Percentiles rank a stretch among this genome's conserved stretches.
phyloP scores from a whole-genome alignment of 1,284 basidiomycete genomes.

The Pyrrhoderma lamaoense region DNA sequence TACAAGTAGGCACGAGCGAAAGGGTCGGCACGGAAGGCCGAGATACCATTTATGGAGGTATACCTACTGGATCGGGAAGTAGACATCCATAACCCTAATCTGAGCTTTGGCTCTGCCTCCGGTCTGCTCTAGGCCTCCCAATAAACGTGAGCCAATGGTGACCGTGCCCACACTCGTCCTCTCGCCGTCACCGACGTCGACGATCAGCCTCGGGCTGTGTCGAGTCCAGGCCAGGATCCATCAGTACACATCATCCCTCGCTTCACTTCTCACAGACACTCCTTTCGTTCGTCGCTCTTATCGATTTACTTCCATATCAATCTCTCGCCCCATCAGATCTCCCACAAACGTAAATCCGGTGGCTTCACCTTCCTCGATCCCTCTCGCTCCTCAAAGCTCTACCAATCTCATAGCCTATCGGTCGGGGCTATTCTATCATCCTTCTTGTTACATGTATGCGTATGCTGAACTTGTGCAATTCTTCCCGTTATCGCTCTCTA shows the following conservation, averaged over 20 bases:
- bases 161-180: not conserved
- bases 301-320: too few species aligned
- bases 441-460: too few species aligned
- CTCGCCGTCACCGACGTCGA: slow-evolving; percentile 15
- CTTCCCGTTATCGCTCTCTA: too few species aligned
- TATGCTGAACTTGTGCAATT: too few species aligned
- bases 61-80: not conserved
- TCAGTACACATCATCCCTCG: slow-evolving; percentile 7
- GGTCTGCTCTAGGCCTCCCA: slow-evolving; percentile 5
- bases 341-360: too few species aligned
- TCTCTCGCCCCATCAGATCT: too few species aligned
- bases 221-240: slow-evolving; percentile 12
- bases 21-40: slow-evolving; percentile 37
- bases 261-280: not conserved
- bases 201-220: slow-evolving; percentile 14
- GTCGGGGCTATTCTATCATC: too few species aligned
- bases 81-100: not conserved
- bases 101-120: not conserved
- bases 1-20: slow-evolving; percentile 33
- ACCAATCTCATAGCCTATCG: too few species aligned
- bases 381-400: too few species aligned
- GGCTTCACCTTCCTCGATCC: too few species aligned
- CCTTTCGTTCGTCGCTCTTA: too few species aligned
- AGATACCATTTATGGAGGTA: slow-evolving; percentile 25
- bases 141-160: slow-evolving; percentile 3